Evolutionary conservation across 306 rosid species (phyloP).

Genomic region (Corylus avellana): DNA sequence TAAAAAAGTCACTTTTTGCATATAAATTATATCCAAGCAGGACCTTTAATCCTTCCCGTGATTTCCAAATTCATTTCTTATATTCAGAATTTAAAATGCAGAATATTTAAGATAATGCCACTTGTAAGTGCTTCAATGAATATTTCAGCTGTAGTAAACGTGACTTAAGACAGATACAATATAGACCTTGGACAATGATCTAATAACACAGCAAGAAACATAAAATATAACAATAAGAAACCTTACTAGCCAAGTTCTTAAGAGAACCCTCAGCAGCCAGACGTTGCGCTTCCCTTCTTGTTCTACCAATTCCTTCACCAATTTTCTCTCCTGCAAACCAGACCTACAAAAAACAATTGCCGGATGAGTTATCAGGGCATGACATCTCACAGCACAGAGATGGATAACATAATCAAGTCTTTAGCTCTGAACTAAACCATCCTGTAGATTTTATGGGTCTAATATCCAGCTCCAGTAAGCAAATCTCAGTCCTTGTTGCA

Average conservation of each 20-base stretch:
- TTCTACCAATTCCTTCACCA: constrained; percentile 84
- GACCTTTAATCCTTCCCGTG: neutral
- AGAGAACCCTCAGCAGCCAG: constrained; percentile 87
- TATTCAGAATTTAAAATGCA: neutral
- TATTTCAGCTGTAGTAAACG: neutral
- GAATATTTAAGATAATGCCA: neutral
- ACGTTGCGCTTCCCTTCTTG: constrained; percentile 87
- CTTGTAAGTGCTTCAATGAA: neutral
- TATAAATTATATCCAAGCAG: neutral
- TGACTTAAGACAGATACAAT: neutral
- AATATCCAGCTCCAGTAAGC: neutral
- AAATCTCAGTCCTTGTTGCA: neutral
- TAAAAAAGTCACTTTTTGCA: neutral
- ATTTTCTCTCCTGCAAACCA: constrained; percentile 90
- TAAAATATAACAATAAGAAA: constrained; percentile 11
- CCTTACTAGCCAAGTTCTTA: constrained; percentile 81
- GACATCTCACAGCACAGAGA: constrained; percentile 23
- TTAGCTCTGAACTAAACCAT: constrained; percentile 12
- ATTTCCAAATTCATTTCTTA: neutral
- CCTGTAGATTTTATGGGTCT: neutral
- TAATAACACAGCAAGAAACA: constrained; percentile 17
- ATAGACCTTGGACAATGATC: neutral
- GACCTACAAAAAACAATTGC: constrained; percentile 48
- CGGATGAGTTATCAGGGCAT: constrained; percentile 21
- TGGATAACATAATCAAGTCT: constrained; percentile 20